phyloP scores from a whole-genome alignment of 2,329 filamentous ascomycete species.

The Chaetomium sp. region DNA sequence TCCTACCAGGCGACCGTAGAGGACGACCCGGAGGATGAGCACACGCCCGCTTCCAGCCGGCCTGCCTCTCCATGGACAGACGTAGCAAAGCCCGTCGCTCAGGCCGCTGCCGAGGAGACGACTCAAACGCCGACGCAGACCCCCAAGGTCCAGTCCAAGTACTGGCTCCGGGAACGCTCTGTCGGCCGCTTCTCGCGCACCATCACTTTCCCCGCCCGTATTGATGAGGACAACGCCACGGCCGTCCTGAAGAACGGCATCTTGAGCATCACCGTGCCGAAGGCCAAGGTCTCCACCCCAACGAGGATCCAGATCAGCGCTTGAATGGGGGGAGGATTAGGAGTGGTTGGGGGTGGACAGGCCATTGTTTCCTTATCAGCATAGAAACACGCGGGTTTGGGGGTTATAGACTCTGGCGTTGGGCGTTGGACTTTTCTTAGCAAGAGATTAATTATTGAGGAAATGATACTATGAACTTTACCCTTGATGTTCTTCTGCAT shows the following conservation, averaged over 20 bases:
- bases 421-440: neutral
- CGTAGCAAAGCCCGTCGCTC: neutral
- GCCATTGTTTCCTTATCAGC: neutral
- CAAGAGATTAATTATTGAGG: neutral
- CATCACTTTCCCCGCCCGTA: slow-evolving; percentile 66
- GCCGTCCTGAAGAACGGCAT: slow-evolving; percentile 68
- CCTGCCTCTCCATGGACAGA: slow-evolving; percentile 2
- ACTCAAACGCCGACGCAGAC: neutral
- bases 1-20: slow-evolving; percentile 65
- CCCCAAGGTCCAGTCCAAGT: slow-evolving; percentile 46
- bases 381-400: neutral
- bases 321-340: neutral
- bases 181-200: slow-evolving; percentile 68
- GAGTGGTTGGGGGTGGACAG: neutral
- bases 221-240: slow-evolving; percentile 63
- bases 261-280: slow-evolving; percentile 65
- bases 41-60: slow-evolving; percentile 25
- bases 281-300: slow-evolving; percentile 60
- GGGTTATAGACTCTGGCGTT: neutral
- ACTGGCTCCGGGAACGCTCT: slow-evolving; percentile 70
- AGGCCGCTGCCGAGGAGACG: neutral
- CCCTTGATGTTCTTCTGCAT: neutral
- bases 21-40: slow-evolving; percentile 52
- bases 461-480: neutral
- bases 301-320: slow-evolving; percentile 54